These are phyloP conservation scores for Daldinia eschscholtzii DNA, from an alignment of 2,329 filamentous ascomycete species.

Conservation along the genomic window DNA sequence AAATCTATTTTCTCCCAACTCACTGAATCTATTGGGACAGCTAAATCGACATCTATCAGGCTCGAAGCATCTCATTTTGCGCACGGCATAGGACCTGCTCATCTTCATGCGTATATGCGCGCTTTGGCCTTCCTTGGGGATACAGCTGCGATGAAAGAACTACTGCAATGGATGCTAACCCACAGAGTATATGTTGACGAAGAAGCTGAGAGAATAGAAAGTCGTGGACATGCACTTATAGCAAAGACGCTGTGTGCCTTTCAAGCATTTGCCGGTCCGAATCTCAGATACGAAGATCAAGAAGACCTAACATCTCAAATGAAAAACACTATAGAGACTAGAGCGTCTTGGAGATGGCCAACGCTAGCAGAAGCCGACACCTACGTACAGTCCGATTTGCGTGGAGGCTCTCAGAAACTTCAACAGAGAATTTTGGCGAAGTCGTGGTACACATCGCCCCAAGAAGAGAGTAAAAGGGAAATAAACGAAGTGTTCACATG, in stretches of 20 bases:
- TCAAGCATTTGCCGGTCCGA: constrained; percentile 61
- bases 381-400: constrained; percentile 45
- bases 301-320: constrained; percentile 41
- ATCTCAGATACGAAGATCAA: constrained; percentile 52
- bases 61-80: constrained; percentile 53
- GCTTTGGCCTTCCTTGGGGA: constrained; percentile 73
- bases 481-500: background rate
- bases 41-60: constrained; percentile 15
- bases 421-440: constrained; percentile 35
- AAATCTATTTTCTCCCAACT: constrained; percentile 46
- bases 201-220: constrained; percentile 51
- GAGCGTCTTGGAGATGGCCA: constrained; percentile 50
- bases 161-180: constrained; percentile 70
- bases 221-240: constrained; percentile 48
- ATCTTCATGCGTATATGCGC: constrained; percentile 72
- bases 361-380: constrained; percentile 48
- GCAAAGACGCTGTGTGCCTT: constrained; percentile 61
- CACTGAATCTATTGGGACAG: constrained; percentile 43
- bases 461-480: constrained; percentile 3
- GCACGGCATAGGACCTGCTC: constrained; percentile 59
- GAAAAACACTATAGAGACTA: constrained; percentile 29
- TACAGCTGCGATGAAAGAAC: constrained; percentile 66
- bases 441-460: constrained; percentile 12
- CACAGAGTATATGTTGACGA: constrained; percentile 57
- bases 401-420: constrained; percentile 42